Evolutionary conservation across 805 yeast species (phyloP).

Genomic region (Cyberlindnera sargentensis): DNA sequence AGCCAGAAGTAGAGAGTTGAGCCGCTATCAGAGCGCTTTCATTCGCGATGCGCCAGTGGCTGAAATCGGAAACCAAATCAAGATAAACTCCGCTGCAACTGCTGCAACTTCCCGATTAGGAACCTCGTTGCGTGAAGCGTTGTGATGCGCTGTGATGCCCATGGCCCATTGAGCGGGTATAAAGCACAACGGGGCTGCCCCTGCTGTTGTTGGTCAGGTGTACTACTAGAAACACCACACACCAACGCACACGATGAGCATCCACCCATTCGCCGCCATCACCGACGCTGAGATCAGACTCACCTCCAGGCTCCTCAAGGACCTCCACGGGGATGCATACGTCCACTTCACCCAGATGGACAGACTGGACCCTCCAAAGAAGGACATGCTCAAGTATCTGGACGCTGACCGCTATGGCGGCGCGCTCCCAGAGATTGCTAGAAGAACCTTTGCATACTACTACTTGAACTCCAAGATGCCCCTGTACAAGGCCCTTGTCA

Average conservation of each 20-base stretch:
- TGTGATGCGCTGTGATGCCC: too few relatives aligned
- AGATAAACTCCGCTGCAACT: too few relatives aligned
- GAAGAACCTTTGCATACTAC: constrained; percentile 65
- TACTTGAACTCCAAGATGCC: constrained; percentile 42
- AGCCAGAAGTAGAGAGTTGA: too few relatives aligned
- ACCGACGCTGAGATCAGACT: constrained; percentile 51
- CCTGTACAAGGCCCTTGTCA: constrained; percentile 67
- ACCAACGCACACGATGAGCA: constrained; percentile 6
- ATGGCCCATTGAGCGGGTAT: too few relatives aligned
- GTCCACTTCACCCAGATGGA: constrained; percentile 64
- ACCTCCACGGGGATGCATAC: constrained; percentile 42
- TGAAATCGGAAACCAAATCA: too few relatives aligned
- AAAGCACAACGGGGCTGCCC: too few relatives aligned
- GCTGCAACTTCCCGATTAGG: too few relatives aligned
- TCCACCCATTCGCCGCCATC: constrained; percentile 55
- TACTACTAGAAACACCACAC: background rate
- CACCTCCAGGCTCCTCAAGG: constrained; percentile 56
- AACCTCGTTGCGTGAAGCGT: too few relatives aligned
- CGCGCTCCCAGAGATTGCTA: constrained; percentile 51
- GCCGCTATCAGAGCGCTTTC: too few relatives aligned
- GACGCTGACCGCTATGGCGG: constrained; percentile 58
- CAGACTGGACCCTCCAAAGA: constrained; percentile 73
- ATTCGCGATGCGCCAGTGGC: too few relatives aligned
- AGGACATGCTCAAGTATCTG: constrained; percentile 57
- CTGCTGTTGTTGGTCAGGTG: too few relatives aligned